Evolutionary conservation across 805 yeast genomes (phyloP), one percentile per base, ranked within the genome.

Genomic region (Candida argentea): DNA sequence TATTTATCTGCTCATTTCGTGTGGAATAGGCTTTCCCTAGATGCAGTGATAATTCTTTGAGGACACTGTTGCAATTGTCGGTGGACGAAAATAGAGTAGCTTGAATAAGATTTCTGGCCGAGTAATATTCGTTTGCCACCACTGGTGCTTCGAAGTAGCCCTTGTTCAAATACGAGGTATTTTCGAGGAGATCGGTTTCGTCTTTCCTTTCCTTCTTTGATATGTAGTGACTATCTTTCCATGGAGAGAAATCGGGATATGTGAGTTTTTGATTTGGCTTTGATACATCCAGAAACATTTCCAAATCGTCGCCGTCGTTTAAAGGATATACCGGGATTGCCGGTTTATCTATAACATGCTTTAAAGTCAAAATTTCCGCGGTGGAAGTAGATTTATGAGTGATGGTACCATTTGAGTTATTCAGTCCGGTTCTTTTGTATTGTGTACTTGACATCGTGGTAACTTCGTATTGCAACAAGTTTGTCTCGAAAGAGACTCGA

Each of bases 161-260:
- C 41, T 78, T 74, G 38, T 77, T 84, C 24, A 83, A 57, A 43
- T 67, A 55, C 13, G 54, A 38, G 1, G 55, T 61, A 19, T 59
- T 66, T 27, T 67, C 61, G 42, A 77, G 66, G 15, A 72, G 49
- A 38, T 72, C 75, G 33, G 78, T 85, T 7, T 57, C 59, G 6
- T 60, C 37, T 6, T 39, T 25, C 16, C 41, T 27, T 6, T 35
- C 43, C 7, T 18, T 18, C 9, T 45, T 43, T 3, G 49, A 39
- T 22, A 53, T 35, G 16, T 43, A 42, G n/a, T 48, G 44, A 5
- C 66, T 62, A 40, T 76, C 84, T 22, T 57, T 55, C 91, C 93
- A 83, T 0, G 85, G 78, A 22, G 51, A 54, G 45, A 71, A 81
- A 47, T 82, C 94, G 1, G 94, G 94, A 40, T 67, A 80, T 5